phyloP scores from a whole-genome alignment of 768 basidiomycete species.

The Termitomyces sp. region DNA sequence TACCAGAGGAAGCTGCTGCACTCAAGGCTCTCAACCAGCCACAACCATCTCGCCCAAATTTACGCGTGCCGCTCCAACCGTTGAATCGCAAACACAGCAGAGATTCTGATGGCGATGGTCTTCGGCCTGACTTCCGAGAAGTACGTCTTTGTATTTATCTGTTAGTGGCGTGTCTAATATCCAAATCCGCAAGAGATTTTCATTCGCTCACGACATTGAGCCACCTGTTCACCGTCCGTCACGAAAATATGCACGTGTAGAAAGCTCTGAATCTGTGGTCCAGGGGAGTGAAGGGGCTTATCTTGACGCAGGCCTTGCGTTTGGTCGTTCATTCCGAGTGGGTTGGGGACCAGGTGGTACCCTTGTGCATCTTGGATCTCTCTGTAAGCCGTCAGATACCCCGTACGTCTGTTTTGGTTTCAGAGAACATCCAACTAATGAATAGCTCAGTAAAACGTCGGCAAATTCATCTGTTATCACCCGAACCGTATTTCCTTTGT shows the following conservation, averaged over 20 bases:
- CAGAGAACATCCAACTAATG: not conserved
- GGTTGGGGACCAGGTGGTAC: slow-evolving; percentile 85
- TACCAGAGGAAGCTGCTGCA: slow-evolving; percentile 67
- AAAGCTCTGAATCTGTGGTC: slow-evolving; percentile 58
- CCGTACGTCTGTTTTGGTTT: slow-evolving; percentile 36
- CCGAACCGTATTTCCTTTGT: slow-evolving; percentile 41
- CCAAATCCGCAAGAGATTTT: slow-evolving; percentile 51
- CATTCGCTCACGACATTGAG: slow-evolving; percentile 71
- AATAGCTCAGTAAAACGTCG: slow-evolving; percentile 35
- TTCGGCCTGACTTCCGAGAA: slow-evolving; percentile 58
- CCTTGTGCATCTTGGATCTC: slow-evolving; percentile 68
- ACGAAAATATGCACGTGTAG: slow-evolving; percentile 75
- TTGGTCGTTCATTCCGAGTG: slow-evolving; percentile 85
- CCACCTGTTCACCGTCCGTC: slow-evolving; percentile 67
- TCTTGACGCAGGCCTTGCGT: slow-evolving; percentile 77
- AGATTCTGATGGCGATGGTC: slow-evolving; percentile 69
- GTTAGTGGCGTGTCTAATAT: not conserved
- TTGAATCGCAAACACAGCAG: slow-evolving; percentile 68
- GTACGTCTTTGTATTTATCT: slow-evolving; percentile 20
- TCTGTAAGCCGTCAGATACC: slow-evolving; percentile 53
- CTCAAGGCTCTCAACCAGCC: slow-evolving; percentile 48
- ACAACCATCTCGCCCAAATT: slow-evolving; percentile 28
- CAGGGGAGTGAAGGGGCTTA: slow-evolving; percentile 58
- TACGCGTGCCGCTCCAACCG: slow-evolving; percentile 30
- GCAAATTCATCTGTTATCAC: slow-evolving; percentile 61